phyloP scores from a whole-genome alignment of 768 basidiomycete species.

The Dentipellis fragilis region DNA sequence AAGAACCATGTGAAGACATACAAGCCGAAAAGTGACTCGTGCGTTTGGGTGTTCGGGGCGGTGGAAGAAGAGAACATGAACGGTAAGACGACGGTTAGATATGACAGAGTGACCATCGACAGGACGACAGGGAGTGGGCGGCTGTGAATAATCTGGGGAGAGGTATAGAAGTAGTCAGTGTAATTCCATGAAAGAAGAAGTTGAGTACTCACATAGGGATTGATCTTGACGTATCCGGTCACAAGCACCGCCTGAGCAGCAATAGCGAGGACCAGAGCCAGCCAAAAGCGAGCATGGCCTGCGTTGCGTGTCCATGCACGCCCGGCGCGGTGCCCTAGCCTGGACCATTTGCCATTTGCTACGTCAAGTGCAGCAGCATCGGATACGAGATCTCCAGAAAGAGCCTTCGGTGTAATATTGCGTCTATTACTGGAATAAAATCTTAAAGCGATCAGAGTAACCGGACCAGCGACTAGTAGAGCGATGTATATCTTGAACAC shows the following conservation, averaged over 20 bases:
- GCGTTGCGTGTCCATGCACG: slow-evolving; percentile 9
- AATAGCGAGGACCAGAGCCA: slow-evolving; percentile 37
- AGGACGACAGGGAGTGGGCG: slow-evolving; percentile 40
- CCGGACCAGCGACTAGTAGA: slow-evolving; percentile 53
- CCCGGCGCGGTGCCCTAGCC: neutral
- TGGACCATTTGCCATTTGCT: no score
- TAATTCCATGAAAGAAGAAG: neutral
- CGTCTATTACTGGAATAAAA: no score
- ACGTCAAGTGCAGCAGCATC: no score
- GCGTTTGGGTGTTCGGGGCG: slow-evolving; percentile 36
- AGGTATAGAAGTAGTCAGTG: no score
- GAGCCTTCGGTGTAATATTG: no score
- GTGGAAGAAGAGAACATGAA: slow-evolving; percentile 24
- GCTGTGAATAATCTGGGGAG: slow-evolving; percentile 50
- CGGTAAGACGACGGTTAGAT: slow-evolving; percentile 36
- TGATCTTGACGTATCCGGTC: slow-evolving; percentile 40
- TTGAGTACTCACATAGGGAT: slow-evolving; percentile 42
- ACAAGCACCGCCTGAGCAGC: slow-evolving; percentile 39
- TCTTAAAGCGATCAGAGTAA: slow-evolving; percentile 24
- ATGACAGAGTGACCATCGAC: slow-evolving; percentile 40
- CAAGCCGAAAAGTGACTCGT: slow-evolving; percentile 39
- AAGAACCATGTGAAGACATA: slow-evolving; percentile 52
- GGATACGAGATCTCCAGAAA: no score
- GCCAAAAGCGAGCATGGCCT: slow-evolving; percentile 54
- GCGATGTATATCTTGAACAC: slow-evolving; percentile 50